Evolutionary conservation across 2,329 filamentous ascomycete genomes (phyloP).

Genomic region (Botrytis fabae): DNA sequence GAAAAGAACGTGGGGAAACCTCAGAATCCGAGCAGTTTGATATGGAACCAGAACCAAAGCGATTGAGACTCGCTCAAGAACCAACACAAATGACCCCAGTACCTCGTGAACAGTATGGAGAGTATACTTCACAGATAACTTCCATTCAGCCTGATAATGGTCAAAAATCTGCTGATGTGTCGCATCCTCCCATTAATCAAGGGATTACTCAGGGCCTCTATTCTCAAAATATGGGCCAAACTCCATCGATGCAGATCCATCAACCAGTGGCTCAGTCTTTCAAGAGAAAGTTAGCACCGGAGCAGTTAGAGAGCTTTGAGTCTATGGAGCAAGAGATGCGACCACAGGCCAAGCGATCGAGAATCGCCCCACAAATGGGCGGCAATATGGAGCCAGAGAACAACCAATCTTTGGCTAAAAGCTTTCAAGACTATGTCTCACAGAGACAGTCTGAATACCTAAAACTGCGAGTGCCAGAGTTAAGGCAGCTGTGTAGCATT

Average conservation of each 20-base stretch:
- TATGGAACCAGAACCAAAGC: neutral
- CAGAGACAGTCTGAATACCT: neutral
- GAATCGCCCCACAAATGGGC: neutral
- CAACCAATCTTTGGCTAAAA: neutral
- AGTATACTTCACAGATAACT: neutral
- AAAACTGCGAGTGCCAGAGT: neutral
- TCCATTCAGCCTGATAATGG: neutral
- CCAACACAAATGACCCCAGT: neutral
- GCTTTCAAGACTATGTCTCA: neutral
- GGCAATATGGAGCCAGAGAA: accelerated
- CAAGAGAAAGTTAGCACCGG: neutral
- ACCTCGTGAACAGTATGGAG: neutral
- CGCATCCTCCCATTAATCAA: neutral
- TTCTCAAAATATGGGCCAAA: neutral
- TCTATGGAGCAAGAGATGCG: accelerated
- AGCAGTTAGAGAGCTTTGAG: no score
- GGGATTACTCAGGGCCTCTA: neutral
- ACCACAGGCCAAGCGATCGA: neutral
- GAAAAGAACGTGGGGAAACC: neutral
- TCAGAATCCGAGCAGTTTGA: accelerated
- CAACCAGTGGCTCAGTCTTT: neutral
- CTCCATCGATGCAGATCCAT: neutral
- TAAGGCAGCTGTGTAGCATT: neutral
- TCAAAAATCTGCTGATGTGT: neutral
- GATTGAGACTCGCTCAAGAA: neutral